Conservation (phyloP, 75 land plant genomes). For the Cunninghamia lanceolata region DNA sequence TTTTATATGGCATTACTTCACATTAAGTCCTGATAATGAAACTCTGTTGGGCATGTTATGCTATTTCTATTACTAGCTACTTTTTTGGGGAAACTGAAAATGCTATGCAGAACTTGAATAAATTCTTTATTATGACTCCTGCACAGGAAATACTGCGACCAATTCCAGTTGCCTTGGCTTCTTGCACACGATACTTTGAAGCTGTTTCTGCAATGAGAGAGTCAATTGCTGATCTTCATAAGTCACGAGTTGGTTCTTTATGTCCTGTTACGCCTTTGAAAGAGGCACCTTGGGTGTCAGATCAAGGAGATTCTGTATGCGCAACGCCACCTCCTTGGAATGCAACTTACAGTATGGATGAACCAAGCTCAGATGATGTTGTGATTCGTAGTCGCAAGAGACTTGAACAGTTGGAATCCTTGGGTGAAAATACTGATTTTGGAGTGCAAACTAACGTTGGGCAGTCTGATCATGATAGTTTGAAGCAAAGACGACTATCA, state of each 20-base stretch:
- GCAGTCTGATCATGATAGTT: slow-evolving; percentile 23
- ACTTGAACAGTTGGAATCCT: slow-evolving; percentile 19
- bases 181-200: slow-evolving; percentile 96
- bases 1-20: background rate
- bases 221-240: slow-evolving; percentile 82
- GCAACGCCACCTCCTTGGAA: slow-evolving; percentile 28
- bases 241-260: slow-evolving; percentile 56
- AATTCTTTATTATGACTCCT: background rate
- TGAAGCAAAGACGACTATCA: slow-evolving; percentile 52
- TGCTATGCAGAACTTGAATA: background rate
- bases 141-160: slow-evolving; percentile 90
- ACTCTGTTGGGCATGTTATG: background rate
- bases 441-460: slow-evolving; percentile 5
- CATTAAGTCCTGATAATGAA: background rate
- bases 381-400: slow-evolving; percentile 24
- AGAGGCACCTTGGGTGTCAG: slow-evolving; percentile 21
- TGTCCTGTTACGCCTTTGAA: slow-evolving; percentile 34
- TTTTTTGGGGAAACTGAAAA: background rate
- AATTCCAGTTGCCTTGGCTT: slow-evolving; percentile 94
- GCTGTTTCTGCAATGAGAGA: slow-evolving; percentile 95
- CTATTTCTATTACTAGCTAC: background rate
- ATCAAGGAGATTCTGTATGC: slow-evolving; percentile 25
- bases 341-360: slow-evolving; percentile 22
- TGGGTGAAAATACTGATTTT: slow-evolving; percentile 17
- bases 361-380: slow-evolving; percentile 47